A percentile compares a stretch with the other conserved stretches of the same genome.
Evolutionary conservation across 2,329 filamentous ascomycete species (phyloP).

Genomic region (Coniella lustricola): DNA sequence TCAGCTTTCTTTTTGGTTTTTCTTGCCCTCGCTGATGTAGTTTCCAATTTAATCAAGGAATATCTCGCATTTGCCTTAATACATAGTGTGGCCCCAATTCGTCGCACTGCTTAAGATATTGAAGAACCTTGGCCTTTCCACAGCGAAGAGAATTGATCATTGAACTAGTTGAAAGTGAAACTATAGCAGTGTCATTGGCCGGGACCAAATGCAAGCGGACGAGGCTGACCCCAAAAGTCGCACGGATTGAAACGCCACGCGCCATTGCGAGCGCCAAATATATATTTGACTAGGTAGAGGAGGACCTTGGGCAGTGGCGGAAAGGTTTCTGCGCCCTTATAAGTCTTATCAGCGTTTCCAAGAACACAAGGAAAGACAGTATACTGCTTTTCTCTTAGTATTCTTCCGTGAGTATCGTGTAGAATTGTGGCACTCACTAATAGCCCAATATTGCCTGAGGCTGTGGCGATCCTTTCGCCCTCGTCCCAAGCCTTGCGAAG

Average conservation of each 20-base stretch:
- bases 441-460: constrained; percentile 13
- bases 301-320: constrained; percentile 19
- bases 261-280: constrained; percentile 19
- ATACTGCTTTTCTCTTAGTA: constrained; percentile 14
- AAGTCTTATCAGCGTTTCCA: constrained; percentile 21
- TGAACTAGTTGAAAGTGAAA: too few relatives aligned
- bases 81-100: too few relatives aligned
- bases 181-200: too few relatives aligned
- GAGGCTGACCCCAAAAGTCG: constrained; percentile 21
- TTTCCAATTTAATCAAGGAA: too few relatives aligned
- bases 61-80: too few relatives aligned
- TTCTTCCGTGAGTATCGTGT: not conserved
- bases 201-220: constrained; percentile 17
- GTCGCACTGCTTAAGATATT: too few relatives aligned
- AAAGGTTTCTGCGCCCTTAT: constrained; percentile 20
- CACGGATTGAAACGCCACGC: constrained; percentile 25
- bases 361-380: constrained; percentile 20
- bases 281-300: constrained; percentile 22
- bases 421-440: not conserved
- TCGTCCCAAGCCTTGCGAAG: constrained; percentile 16
- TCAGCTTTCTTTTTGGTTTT: too few relatives aligned
- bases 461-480: constrained; percentile 16
- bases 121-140: too few relatives aligned
- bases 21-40: too few relatives aligned
- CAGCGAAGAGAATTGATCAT: too few relatives aligned